These are phyloP conservation scores for Cyclostephanos tholiformis DNA, from an alignment of 108 stramenopile species.

Conservation along the genomic window DNA sequence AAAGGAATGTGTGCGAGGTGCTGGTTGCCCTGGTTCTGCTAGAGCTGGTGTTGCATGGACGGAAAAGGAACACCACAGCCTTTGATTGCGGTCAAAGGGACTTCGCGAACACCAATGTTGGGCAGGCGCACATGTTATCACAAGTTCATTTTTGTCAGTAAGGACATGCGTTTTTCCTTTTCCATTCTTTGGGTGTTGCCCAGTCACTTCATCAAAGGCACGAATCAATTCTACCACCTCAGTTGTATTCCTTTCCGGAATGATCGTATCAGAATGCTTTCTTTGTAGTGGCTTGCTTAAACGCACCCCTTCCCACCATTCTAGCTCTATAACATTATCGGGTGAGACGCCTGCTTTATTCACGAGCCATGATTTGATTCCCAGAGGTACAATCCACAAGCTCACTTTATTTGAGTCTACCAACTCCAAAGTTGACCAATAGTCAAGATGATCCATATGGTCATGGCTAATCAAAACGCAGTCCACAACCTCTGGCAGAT, in stretches of 20 bases:
- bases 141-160: constrained; percentile 24
- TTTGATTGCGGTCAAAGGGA: constrained; percentile 82
- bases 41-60: constrained; percentile 39
- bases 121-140: constrained; percentile 80
- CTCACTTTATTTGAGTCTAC: constrained; percentile 50
- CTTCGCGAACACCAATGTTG: constrained; percentile 92
- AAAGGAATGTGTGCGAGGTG: constrained; percentile 50
- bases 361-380: constrained; percentile 73
- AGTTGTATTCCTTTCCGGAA: not conserved
- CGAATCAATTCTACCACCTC: constrained; percentile 46
- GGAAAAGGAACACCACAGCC: constrained; percentile 91
- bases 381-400: constrained; percentile 79
- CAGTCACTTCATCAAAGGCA: constrained; percentile 32
- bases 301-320: constrained; percentile 87
- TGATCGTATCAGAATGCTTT: not conserved
- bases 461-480: constrained; percentile 85
- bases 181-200: constrained; percentile 6
- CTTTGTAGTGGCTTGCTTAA: constrained; percentile 22
- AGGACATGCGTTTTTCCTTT: not conserved
- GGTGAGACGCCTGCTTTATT: constrained; percentile 56
- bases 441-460: constrained; percentile 89
- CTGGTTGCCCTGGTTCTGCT: not conserved
- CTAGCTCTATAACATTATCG: constrained; percentile 74
- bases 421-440: constrained; percentile 53
- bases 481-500: constrained; percentile 61